phyloP scores from a whole-genome alignment of 306 rosid species.

The Clitoria ternatea region DNA sequence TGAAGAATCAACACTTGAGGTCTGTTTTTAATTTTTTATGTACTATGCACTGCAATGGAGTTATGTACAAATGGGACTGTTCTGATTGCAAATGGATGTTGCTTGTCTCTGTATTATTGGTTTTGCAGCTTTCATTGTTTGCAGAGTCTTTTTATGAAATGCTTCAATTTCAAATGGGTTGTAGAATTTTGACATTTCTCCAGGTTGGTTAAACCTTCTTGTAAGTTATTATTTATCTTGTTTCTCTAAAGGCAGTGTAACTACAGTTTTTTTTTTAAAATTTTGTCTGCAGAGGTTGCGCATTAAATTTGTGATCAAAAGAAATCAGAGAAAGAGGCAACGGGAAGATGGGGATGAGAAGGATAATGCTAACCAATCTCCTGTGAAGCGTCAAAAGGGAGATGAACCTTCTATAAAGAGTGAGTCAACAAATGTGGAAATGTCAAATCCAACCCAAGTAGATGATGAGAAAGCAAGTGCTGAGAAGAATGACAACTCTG shows the following conservation, averaged over 20 bases:
- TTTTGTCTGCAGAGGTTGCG: conserved; percentile 57
- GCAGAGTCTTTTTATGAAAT: conserved; percentile 93
- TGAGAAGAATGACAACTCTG: conserved; percentile 40
- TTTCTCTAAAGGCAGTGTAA: conserved; percentile 15
- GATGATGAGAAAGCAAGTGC: conserved; percentile 42
- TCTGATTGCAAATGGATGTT: background rate
- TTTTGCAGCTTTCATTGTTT: conserved; percentile 81
- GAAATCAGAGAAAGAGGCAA: conserved; percentile 82
- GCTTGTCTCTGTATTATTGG: conserved; percentile 9
- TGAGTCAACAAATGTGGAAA: conserved; percentile 38
- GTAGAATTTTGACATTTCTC: conserved; percentile 70
- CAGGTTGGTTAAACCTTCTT: conserved; percentile 55
- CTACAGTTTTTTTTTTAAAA: background rate
- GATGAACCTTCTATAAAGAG: conserved; percentile 50
- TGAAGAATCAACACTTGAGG: conserved; percentile 95
- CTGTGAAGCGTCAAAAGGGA: conserved; percentile 57
- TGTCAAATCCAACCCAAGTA: conserved; percentile 25
- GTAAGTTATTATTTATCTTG: conserved; percentile 10
- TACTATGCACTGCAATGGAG: background rate
- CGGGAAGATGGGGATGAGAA: conserved; percentile 55
- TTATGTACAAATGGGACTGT: background rate
- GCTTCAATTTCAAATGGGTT: conserved; percentile 98
- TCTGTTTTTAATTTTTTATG: conserved; percentile 26
- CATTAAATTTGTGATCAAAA: conserved; percentile 59
- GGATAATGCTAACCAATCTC: conserved; percentile 35